Conservation (phyloP, 139 green algal genomes). For the Pleodorina starrii region DNA sequence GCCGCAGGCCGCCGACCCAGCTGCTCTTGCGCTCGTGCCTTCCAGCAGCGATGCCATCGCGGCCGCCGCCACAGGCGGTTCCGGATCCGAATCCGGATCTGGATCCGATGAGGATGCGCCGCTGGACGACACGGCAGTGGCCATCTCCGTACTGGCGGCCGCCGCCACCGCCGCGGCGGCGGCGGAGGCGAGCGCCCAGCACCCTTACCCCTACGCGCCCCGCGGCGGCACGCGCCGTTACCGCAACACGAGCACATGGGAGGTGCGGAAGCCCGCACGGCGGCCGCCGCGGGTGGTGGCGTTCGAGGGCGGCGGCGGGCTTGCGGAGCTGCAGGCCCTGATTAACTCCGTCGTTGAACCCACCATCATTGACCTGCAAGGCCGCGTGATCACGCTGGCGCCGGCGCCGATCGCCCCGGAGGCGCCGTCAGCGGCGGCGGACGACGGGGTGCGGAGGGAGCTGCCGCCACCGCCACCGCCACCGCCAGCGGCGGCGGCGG, state of each 20-base stretch:
- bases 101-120: background rate
- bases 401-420: background rate
- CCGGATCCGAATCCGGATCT: no score
- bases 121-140: conserved; percentile 25
- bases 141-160: conserved; percentile 17
- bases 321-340: conserved; percentile 23
- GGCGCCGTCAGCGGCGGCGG: background rate
- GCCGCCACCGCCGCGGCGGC: background rate
- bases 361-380: conserved; percentile 35
- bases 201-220: background rate
- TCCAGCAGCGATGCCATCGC: no score
- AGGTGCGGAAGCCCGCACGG: background rate
- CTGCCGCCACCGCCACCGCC: no score
- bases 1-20: no score
- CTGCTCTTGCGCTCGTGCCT: no score
- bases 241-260: background rate
- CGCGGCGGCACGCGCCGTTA: background rate
- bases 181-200: background rate
- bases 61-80: no score
- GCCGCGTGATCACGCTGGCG: background rate
- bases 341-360: background rate
- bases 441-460: background rate
- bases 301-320: background rate
- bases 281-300: conserved; percentile 10
- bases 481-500: background rate